Percentiles rank a stretch among this genome's conserved stretches.
Evolutionary conservation across 805 yeast species (phyloP).

Genomic region (Kluyveromyces wickerhamii): DNA sequence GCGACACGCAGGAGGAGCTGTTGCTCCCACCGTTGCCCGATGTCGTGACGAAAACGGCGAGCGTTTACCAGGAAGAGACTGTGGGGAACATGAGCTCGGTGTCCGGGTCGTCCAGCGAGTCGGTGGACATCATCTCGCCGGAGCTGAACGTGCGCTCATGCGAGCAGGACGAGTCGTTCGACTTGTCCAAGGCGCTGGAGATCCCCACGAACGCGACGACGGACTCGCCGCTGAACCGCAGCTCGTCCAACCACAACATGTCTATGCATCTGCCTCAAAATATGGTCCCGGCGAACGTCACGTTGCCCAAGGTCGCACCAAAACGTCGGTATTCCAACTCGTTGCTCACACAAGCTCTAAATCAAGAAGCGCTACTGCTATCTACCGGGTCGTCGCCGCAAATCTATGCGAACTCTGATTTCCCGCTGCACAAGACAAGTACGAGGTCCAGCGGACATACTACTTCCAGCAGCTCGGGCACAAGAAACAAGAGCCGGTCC

Average conservation of each 20-base stretch:
- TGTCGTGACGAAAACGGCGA: conserved; percentile 6
- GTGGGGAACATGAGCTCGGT: neutral
- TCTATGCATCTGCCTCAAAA: neutral
- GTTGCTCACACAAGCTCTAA: conserved; percentile 6
- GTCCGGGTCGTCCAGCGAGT: neutral
- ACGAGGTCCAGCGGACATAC: conserved; percentile 3
- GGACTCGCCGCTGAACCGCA: conserved; percentile 1
- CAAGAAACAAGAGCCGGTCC: conserved; percentile 2
- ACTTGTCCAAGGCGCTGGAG: conserved; percentile 26
- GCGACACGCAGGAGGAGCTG: conserved; percentile 5
- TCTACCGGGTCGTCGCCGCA: neutral
- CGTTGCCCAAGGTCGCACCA: conserved; percentile 16
- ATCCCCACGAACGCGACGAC: conserved; percentile 12
- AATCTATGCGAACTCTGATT: neutral
- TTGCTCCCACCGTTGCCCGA: conserved; percentile 11
- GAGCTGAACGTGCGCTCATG: neutral
- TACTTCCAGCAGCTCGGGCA: conserved; percentile 1
- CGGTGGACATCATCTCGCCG: neutral
- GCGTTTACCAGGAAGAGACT: conserved; percentile 5
- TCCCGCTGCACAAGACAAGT: conserved; percentile 4
- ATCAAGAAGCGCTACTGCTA: neutral
- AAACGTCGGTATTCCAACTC: conserved; percentile 18
- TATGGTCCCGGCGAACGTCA: conserved; percentile 4
- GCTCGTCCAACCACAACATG: conserved; percentile 2
- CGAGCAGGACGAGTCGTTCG: conserved; percentile 15